Base-by-base conservation (phyloP, 179 eudicot genomes). In the Nepenthes alata region DNA sequence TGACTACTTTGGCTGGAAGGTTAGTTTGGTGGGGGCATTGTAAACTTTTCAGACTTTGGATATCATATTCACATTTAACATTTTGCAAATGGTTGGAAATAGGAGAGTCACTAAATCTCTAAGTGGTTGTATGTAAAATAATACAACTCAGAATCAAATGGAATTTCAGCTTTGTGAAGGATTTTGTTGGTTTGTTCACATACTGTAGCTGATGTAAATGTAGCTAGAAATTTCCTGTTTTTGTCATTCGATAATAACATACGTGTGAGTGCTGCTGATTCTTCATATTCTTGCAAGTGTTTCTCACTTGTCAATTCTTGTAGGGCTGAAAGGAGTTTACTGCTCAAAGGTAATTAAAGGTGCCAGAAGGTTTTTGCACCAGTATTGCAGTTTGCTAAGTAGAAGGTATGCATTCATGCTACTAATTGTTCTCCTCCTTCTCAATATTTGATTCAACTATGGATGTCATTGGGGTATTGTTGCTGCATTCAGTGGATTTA, bases 241-340 rank as follows among this genome's bases (percentile, higher is more conserved):
- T 41, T 41, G 45, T 41, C 45, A 41, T 41, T 4, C 45, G 5
- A 4, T 7, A 4, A 4, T 41, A 0, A 41, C 8, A 7, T 41
- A 4, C 2, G 8, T 41, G 8, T 41, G 45, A 41, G 45, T 41
- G 5, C 6, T 7, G 8, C 45, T 4, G 8, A 41, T 68, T 60
- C 64, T 25, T 25, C 62, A 44, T 54, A 54, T 13, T 61, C 67
- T 69, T 25, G 59, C 50, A 12, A 49, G 36, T 39, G 62, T 13
- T 37, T 47, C 50, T 55, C 16, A 35, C 4, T 1, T 64, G 53
- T 60, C 61, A 36, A 54, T 13, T 67, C 48, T 56, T 65, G 11
- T 71, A 93, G 98, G 98, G 67, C 50, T 79, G 34, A 93, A 78
- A 79, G 93, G 91, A 67, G 68, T 81, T 63, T 84, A 85, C 76